Evolutionary conservation across 2,329 filamentous ascomycete species (phyloP).

Genomic region (Colletotrichum trifolii): DNA sequence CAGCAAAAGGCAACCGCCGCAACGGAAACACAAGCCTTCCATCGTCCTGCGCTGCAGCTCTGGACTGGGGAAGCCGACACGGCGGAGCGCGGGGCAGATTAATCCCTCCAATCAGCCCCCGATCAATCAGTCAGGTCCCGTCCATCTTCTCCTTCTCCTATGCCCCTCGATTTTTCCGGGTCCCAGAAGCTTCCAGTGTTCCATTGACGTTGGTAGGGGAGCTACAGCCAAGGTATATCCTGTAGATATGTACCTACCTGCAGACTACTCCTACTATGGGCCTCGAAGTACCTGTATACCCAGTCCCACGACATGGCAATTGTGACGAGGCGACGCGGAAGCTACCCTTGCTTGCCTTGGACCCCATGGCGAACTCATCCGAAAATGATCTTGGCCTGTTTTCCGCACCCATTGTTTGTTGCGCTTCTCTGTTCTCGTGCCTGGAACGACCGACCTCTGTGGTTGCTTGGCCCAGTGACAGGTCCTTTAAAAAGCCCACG

Average conservation of each 20-base stretch:
- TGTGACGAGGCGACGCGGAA: slow-evolving; percentile 18
- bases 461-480: slow-evolving; percentile 13
- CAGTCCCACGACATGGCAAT: not conserved
- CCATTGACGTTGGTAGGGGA: no score
- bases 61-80: slow-evolving; percentile 26
- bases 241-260: no score
- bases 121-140: no score
- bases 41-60: slow-evolving; percentile 5
- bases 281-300: no score
- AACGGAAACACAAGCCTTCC: not conserved
- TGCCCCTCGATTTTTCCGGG: slow-evolving; percentile 53
- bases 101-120: slow-evolving; percentile 38
- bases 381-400: slow-evolving; percentile 12
- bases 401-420: slow-evolving; percentile 8
- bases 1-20: not conserved
- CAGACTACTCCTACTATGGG: no score
- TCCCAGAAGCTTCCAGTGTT: slow-evolving; percentile 9
- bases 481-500: slow-evolving; percentile 26
- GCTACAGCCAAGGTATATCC: no score
- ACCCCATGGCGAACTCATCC: slow-evolving; percentile 28
- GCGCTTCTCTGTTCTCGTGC: slow-evolving; percentile 14
- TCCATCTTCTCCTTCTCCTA: slow-evolving; percentile 35
- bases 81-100: slow-evolving; percentile 33
- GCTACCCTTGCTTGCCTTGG: slow-evolving; percentile 11
- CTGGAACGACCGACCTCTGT: slow-evolving; percentile 18